Base-by-base conservation (phyloP, 345 rosid species). In the Odontarrhena argentea region DNA sequence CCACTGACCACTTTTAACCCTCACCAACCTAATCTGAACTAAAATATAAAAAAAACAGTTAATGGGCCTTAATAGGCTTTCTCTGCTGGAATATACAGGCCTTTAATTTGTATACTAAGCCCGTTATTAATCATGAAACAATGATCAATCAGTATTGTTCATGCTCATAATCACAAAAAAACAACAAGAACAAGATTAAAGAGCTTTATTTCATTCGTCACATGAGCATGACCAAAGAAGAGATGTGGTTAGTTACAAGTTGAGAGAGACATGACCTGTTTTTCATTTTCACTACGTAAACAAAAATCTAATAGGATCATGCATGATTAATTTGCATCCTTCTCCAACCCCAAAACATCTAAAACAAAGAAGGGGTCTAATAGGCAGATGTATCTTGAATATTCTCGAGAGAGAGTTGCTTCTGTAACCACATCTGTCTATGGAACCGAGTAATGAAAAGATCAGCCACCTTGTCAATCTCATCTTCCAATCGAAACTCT, bases 401-500 rank as follows among this genome's bases (percentile, higher is more conserved):
- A 47, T 14, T 54, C 42, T 62, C 77, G 2, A 74, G 45, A 49
- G 94, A 92, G 1, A 69, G 79, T 24, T 86, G 95, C 75, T 83
- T 92, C 86, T 92, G 98, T 68, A 92, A 42, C 88, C 81, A 75
- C 65, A 87, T 79, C 80, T 89, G 91, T 3, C 79, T 65, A 50
- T 89, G 89, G 59, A 92, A 88, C 45, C 87, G 78, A 43, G 40
- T 73, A 9, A 92, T 92, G 71, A 84, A 92, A 81, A 92, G 78
- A 9, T 89, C 98, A 0, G 96, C 96, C 9, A 81, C 86, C 22
- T 46, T 77, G 76, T 92, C 95, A 12, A 92, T 89, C 80, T 92
- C 98, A 30, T 87, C 95, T 74, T 92, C 96, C 63, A 92, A 69
- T 37, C 53, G 81, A 77, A 92, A 92, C 73, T 83, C 90, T 65